These are phyloP conservation scores for Boletus reticulatus DNA, from an alignment of 768 basidiomycete genomes.

Conservation along the genomic window DNA sequence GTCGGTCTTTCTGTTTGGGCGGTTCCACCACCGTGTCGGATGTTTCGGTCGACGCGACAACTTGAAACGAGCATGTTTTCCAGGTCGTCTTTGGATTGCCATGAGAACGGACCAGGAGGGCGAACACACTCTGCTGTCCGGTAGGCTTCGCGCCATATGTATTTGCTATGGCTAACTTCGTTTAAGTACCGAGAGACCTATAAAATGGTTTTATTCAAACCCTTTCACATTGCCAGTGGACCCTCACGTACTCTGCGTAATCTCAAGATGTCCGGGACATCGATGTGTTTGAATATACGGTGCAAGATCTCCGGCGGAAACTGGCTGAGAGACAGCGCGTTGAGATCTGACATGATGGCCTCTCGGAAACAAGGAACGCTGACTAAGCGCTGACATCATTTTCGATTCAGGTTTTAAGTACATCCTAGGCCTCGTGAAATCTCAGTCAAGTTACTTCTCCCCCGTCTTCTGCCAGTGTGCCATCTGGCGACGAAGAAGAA, in stretches of 20 bases:
- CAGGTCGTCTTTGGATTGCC: constrained; percentile 13
- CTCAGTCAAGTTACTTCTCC: too few species aligned
- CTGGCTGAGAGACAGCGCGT: neutral
- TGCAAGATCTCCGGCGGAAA: constrained; percentile 14
- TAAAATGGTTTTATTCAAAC: neutral
- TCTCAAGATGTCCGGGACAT: constrained; percentile 16
- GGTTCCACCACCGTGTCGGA: neutral
- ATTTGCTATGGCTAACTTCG: neutral
- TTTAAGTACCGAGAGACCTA: constrained; percentile 16
- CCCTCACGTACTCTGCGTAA: constrained; percentile 15
- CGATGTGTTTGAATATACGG: constrained; percentile 7
- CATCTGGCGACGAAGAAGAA: too few species aligned
- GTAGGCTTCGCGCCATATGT: constrained; percentile 17
- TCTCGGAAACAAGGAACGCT: too few species aligned
- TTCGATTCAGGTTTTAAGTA: too few species aligned
- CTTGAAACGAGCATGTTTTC: constrained; percentile 13
- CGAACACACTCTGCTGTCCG: constrained; percentile 7
- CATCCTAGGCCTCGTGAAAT: too few species aligned
- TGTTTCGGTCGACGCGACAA: constrained; percentile 5
- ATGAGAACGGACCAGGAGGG: constrained; percentile 17
- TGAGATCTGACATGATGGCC: neutral
- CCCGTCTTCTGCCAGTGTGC: too few species aligned
- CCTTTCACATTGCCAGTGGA: neutral
- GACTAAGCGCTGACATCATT: too few species aligned
- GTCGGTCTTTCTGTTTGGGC: neutral